Evolutionary conservation across 441 rosid genomes (phyloP).

Genomic region (Heliophila coronopifolia): DNA sequence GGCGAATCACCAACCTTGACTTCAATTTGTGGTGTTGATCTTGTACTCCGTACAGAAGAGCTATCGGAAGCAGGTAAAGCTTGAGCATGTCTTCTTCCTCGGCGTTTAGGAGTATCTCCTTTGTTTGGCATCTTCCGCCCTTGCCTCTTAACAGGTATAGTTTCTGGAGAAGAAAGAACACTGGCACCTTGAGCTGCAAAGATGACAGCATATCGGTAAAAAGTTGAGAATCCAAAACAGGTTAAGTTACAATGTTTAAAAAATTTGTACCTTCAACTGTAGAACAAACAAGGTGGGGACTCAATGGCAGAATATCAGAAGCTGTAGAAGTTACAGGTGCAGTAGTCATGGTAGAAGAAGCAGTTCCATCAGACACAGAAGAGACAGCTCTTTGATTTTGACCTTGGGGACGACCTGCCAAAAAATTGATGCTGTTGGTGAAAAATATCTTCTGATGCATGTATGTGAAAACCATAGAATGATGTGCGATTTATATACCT

Average conservation of each 20-base stretch:
- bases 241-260: constrained; percentile 1
- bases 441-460: not conserved
- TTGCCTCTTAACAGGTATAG: constrained; percentile 42
- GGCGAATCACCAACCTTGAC: constrained; percentile 28
- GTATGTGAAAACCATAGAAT: not conserved
- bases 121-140: constrained; percentile 47
- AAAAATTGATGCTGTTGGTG: no score
- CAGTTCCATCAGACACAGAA: constrained; percentile 20
- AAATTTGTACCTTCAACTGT: constrained; percentile 27
- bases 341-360: no score
- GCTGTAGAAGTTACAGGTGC: constrained; percentile 15
- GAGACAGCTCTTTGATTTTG: constrained; percentile 16
- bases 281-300: constrained; percentile 19
- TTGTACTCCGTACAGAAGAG: constrained; percentile 31
- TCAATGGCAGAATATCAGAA: constrained; percentile 18
- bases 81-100: constrained; percentile 58
- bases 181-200: constrained; percentile 32
- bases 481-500: constrained; percentile 18
- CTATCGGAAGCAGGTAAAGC: constrained; percentile 43
- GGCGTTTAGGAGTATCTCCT: constrained; percentile 51
- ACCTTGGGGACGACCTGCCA: constrained; percentile 14
- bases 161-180: constrained; percentile 21
- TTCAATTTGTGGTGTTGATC: constrained; percentile 26
- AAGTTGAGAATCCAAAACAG: constrained; percentile 4
- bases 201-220: constrained; percentile 13